These are phyloP conservation scores for Gnomoniopsis sp. DNA, from an alignment of 2,329 filamentous ascomycete species.

Conservation along the genomic window DNA sequence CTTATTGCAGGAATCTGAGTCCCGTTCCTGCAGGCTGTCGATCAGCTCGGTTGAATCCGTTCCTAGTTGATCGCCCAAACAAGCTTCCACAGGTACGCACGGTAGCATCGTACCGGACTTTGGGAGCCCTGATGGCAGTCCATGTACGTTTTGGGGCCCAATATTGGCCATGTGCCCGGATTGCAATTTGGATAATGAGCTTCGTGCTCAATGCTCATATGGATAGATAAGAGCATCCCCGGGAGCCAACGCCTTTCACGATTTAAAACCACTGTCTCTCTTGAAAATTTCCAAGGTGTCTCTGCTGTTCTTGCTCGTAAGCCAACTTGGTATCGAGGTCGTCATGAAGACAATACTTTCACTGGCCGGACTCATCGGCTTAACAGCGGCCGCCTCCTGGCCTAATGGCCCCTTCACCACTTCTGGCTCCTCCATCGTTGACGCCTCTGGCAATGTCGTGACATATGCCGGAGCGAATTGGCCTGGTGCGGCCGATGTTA, in stretches of 20 bases:
- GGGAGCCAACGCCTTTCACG: no score
- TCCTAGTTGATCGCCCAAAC: neutral
- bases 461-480: slow-evolving; percentile 50
- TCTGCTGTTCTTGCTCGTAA: no score
- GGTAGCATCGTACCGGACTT: neutral
- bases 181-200: neutral
- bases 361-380: slow-evolving; percentile 3
- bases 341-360: slow-evolving; percentile 4
- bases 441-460: slow-evolving; percentile 31
- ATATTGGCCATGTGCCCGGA: neutral
- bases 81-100: neutral
- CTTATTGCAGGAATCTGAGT: slow-evolving; percentile 5
- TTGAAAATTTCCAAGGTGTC: neutral
- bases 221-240: no score
- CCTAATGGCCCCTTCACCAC: slow-evolving; percentile 19
- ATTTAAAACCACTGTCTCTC: neutral
- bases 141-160: neutral
- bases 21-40: neutral
- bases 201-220: no score
- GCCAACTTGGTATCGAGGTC: neutral
- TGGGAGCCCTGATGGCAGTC: neutral
- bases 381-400: slow-evolving; percentile 12
- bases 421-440: slow-evolving; percentile 25
- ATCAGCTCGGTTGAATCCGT: neutral
- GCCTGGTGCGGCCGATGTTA: slow-evolving; percentile 50